Percentiles rank a stretch among this genome's conserved stretches.
phyloP scores from a whole-genome alignment of 2,329 filamentous ascomycete genomes.

The Beauveria sp. region DNA sequence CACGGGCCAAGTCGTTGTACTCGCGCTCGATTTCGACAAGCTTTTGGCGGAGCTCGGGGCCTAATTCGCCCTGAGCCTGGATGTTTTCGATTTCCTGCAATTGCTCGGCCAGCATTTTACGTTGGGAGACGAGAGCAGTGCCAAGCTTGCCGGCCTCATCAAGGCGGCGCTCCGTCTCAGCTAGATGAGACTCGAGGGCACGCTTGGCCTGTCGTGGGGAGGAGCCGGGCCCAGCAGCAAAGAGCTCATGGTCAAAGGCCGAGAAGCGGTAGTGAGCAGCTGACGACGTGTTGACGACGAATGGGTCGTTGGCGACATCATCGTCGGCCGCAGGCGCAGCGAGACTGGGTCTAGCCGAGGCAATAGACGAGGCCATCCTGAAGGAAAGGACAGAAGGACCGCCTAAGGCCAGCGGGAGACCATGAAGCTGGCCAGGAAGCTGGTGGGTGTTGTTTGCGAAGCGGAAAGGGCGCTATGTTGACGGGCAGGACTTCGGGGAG shows the following conservation, averaged over 20 bases:
- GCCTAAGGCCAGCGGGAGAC: conserved; percentile 10
- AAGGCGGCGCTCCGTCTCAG: conserved; percentile 84
- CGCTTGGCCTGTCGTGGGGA: conserved; percentile 84
- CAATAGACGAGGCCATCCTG: conserved; percentile 38
- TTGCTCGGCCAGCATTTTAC: conserved; percentile 72
- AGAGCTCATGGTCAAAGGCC: conserved; percentile 72
- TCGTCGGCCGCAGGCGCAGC: conserved; percentile 37
- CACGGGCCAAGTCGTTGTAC: conserved; percentile 86
- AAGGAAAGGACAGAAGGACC: conserved; percentile 9
- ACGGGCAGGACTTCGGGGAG: neutral
- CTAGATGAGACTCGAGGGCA: conserved; percentile 82
- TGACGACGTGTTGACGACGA: conserved; percentile 41
- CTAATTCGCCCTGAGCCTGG: conserved; percentile 68
- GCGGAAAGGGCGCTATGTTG: neutral
- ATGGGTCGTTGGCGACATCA: conserved; percentile 45
- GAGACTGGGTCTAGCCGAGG: conserved; percentile 35
- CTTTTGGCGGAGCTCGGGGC: conserved; percentile 73
- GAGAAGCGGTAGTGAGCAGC: conserved; percentile 63
- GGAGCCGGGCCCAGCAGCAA: conserved; percentile 65
- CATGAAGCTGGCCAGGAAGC: conserved; percentile 9
- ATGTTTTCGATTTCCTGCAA: conserved; percentile 78
- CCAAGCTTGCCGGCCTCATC: conserved; percentile 88
- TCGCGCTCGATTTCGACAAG: conserved; percentile 85
- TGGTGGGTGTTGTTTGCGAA: neutral
- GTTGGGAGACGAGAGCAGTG: conserved; percentile 79